phyloP scores from a whole-genome alignment of 805 yeast genomes.

The Candida takata region DNA sequence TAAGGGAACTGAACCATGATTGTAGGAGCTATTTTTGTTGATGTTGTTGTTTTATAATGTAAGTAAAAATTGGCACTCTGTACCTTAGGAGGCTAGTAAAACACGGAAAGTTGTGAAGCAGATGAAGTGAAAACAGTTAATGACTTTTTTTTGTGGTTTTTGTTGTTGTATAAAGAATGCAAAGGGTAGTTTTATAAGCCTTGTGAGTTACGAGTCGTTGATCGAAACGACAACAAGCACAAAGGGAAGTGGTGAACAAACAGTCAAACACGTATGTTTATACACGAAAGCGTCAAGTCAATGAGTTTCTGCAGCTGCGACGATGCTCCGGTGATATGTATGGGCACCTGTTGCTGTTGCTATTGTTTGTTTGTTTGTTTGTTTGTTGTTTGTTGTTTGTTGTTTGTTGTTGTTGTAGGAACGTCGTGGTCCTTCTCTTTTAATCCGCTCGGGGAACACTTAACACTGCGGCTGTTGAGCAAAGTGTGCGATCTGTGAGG shows the following conservation, averaged over 20 bases:
- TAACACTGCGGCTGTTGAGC: no score
- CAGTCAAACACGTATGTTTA: neutral
- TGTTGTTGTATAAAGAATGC: neutral
- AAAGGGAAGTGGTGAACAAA: no score
- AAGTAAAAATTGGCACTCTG: neutral
- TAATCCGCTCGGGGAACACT: no score
- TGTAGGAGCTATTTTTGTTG: constrained; percentile 1
- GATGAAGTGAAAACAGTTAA: constrained; percentile 1
- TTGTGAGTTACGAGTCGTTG: neutral
- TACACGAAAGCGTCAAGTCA: constrained; percentile 1
- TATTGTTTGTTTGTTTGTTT: no score
- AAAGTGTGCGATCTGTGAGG: no score
- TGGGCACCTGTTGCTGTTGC: no score
- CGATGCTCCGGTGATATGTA: no score
- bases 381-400: no score
- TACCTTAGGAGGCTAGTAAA: constrained; percentile 1
- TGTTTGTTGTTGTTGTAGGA: neutral
- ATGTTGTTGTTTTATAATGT: constrained; percentile 1
- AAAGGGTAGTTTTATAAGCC: neutral
- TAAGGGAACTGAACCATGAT: constrained; percentile 62
- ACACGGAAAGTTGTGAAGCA: neutral
- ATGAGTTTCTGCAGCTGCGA: constrained; percentile 1
- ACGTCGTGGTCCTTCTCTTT: no score
- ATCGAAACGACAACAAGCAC: no score
- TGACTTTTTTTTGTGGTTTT: constrained; percentile 4